Evolutionary conservation across 805 yeast genomes (phyloP).

Genomic region (Candida golubevii): DNA sequence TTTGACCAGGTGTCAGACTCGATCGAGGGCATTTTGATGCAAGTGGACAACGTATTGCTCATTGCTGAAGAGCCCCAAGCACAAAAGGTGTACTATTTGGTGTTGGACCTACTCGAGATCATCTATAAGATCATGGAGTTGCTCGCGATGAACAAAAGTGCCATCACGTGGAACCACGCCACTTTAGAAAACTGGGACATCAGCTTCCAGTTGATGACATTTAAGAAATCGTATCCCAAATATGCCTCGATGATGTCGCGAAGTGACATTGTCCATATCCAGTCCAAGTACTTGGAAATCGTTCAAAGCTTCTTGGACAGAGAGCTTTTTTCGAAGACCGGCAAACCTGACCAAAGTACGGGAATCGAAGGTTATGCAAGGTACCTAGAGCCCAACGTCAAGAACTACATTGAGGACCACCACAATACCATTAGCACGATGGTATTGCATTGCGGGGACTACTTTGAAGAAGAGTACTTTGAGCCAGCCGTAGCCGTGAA

Average conservation of each 20-base stretch:
- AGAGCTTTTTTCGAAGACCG: conserved; percentile 23
- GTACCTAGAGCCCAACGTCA: conserved; percentile 36
- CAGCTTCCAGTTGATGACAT: conserved; percentile 30
- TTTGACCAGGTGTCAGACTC: conserved; percentile 84
- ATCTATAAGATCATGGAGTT: conserved; percentile 28
- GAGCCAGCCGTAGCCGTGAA: conserved; percentile 8
- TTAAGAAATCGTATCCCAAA: conserved; percentile 13
- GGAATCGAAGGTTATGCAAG: conserved; percentile 12
- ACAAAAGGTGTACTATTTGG: conserved; percentile 17
- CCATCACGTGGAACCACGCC: conserved; percentile 41
- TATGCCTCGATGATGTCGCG: conserved; percentile 11
- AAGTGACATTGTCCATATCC: conserved; percentile 29
- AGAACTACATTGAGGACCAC: conserved; percentile 36
- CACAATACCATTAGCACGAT: conserved; percentile 41
- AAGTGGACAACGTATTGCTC: conserved; percentile 30
- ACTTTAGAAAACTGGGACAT: conserved; percentile 42
- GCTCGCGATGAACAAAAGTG: conserved; percentile 29
- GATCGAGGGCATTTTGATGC: conserved; percentile 59
- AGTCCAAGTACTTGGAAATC: conserved; percentile 36
- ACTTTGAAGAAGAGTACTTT: conserved; percentile 22
- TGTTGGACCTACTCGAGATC: conserved; percentile 28
- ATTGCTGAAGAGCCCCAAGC: conserved; percentile 7
- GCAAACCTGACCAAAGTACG: conserved; percentile 7
- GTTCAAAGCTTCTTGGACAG: conserved; percentile 30
- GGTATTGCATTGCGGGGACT: conserved; percentile 33